Base-by-base conservation (phyloP, 768 basidiomycete genomes). In the Kwoniella mangroviensis region DNA sequence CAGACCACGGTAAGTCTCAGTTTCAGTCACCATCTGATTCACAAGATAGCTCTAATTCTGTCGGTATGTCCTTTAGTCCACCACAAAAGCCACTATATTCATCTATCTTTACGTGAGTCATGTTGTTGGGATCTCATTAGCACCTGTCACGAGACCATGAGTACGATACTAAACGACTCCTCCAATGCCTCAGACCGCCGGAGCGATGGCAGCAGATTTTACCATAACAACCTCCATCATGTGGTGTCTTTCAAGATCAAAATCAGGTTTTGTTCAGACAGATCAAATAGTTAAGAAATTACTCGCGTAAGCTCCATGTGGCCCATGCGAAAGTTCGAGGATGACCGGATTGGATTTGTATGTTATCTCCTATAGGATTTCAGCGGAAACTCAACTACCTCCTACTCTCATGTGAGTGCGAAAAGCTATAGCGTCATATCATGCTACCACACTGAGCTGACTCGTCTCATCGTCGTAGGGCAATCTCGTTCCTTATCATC, bases 151-250 rank as follows among this genome's bases (percentile, higher is more conserved):
- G 28, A 28, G 6, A 28, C 28, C 28, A 28, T 28, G 28, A 28
- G 28, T 28, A 28, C 28, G 28, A 28, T 28, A 28, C 28, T 28
- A 28, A 28, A 28, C 6, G 28, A 28, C 28, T 28, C 28, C 4
- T 5, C 4, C 6, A 28, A 28, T 28, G 28, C 28, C 21, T 7
- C 49, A 63, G 63, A 53, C 52, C 63, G 51, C 51, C n/a, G 63
- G 63, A 19, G 63, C 63, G 63, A 63, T 63, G 63, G 63, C 63
- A n/a, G 63, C 63, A 12, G 63, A 63, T 21, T 52, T 54, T 13
- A 54, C 40, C 12, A 63, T 63, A 17, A 63, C 51, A 17, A 54
- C 51, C 9, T 53, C 63, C 19, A 63, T 63, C 63, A 63, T 63
- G 26, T 63, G 52, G 49, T 63, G 52, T 21, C n/a, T 63, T 0